A percentile compares a stretch with the other conserved stretches of the same genome.
Evolutionary conservation across 2,329 filamentous ascomycete genomes (phyloP).

Genomic region (Cladosporium oxysporum): DNA sequence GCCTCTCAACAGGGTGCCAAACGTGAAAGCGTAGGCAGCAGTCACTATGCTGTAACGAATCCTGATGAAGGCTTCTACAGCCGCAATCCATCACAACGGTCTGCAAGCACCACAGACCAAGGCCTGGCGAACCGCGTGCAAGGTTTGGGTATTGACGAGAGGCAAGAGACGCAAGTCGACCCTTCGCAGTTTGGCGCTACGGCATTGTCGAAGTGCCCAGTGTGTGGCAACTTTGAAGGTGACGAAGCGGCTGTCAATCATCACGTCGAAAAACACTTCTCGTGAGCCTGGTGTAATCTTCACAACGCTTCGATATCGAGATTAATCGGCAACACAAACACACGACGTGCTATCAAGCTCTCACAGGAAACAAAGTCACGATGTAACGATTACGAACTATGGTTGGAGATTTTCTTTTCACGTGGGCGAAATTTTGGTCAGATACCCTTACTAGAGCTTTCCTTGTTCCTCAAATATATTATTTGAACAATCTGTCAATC

Average conservation of each 20-base stretch:
- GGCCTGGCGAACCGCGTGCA: slow-evolving; percentile 7
- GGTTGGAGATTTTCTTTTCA: not conserved
- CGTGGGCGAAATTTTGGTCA: not conserved
- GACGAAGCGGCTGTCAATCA: slow-evolving; percentile 38
- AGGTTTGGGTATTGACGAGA: slow-evolving; percentile 20
- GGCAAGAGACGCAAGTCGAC: slow-evolving; percentile 21
- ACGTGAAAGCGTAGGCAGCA: slow-evolving; percentile 20
- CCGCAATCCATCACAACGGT: slow-evolving; percentile 13
- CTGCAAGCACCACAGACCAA: slow-evolving; percentile 6
- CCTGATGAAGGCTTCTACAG: slow-evolving; percentile 18
- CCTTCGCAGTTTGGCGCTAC: slow-evolving; percentile 9
- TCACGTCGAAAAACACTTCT: slow-evolving; percentile 37
- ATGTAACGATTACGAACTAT: not conserved
- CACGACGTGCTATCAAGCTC: not conserved
- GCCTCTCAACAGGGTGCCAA: slow-evolving; percentile 18
- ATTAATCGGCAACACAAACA: not conserved
- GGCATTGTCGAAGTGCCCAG: slow-evolving; percentile 31
- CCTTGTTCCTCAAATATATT: not conserved
- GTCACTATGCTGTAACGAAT: slow-evolving; percentile 11
- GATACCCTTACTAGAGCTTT: slow-evolving; percentile 8
- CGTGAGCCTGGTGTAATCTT: slow-evolving; percentile 21
- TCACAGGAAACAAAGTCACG: not conserved
- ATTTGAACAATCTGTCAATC: not conserved
- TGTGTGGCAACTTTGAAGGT: slow-evolving; percentile 37
- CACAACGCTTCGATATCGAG: not conserved